phyloP scores from a whole-genome alignment of 2,329 filamentous ascomycete genomes.

The Scedosporium dehoogii region DNA sequence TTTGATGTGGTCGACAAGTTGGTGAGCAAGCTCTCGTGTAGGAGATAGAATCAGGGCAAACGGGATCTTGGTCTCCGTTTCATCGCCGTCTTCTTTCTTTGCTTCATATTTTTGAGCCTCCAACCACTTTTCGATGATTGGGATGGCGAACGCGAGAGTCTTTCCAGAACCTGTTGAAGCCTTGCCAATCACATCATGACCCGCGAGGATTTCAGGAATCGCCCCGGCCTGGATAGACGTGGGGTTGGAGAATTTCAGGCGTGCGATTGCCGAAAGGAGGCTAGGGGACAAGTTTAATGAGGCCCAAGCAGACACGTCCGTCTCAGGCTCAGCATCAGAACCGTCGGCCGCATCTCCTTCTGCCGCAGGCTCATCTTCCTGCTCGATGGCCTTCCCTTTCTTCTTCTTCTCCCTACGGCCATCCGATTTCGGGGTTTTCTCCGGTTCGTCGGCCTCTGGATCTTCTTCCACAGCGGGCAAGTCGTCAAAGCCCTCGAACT shows the following conservation, averaged over 20 bases:
- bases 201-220: conserved; percentile 73
- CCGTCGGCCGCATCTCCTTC: conserved; percentile 30
- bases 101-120: conserved; percentile 27
- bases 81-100: conserved; percentile 18
- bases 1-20: conserved; percentile 74
- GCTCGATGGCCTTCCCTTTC: conserved; percentile 20
- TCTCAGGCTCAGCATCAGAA: conserved; percentile 42
- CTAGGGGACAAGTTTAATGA: conserved; percentile 62
- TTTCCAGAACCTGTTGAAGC: conserved; percentile 95
- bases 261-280: conserved; percentile 64
- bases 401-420: conserved; percentile 17
- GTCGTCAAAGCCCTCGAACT: conserved; percentile 59
- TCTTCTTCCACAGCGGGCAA: conserved; percentile 20
- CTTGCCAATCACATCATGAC: conserved; percentile 90
- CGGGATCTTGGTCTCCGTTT: conserved; percentile 32
- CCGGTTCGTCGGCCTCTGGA: conserved; percentile 17
- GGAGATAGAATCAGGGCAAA: conserved; percentile 79
- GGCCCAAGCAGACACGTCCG: conserved; percentile 70
- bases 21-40: conserved; percentile 87
- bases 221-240: conserved; percentile 71
- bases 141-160: conserved; percentile 88
- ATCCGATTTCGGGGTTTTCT: conserved; percentile 19
- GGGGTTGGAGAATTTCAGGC: conserved; percentile 69
- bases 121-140: conserved; percentile 79
- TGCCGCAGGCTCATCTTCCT: conserved; percentile 11